Base-by-base conservation (phyloP, 1,284 basidiomycete genomes). In the Singerocomus inundabilis region DNA sequence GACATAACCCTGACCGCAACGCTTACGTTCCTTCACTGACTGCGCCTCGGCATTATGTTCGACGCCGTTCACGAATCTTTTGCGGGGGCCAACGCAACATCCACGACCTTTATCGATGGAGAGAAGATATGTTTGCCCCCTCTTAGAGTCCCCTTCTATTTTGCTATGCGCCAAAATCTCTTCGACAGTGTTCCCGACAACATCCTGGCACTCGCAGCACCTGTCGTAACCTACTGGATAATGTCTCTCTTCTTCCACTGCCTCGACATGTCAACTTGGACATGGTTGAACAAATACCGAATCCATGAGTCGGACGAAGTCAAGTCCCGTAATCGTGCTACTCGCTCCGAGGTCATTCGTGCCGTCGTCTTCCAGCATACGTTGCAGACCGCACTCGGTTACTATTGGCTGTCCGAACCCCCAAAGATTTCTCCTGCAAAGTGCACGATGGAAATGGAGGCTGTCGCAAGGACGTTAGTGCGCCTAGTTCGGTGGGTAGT, bases 251-350 rank as follows among this genome's bases (percentile, higher is more conserved):
- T 90, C 65, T 99, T 96, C 74, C 85, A 93, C 65, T 60, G 72
- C 29, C 78, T 99, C 60, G 96, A 99, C 72, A 71, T 74, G 18
- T 82, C 82, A 21, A 76, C 80, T 46, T 84, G 88, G 73, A 77
- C 84, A 57, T 91, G 85, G 79, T 80, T 98, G 36, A 87, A 97
- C 59, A 81, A 80, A 52, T 89, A 91, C 68, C 80, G 93, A 34
- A 85, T 99, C 48, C 96, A 99, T 69, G 90, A 94, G 48, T 88
- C 89, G 0, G 78, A 75, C 12, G 95, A 98, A 67, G 82, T 93
- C 55, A 78, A 79, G 55, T 68, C 81, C 3, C 78, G 84, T 50
- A 99, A 99, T 67, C 80, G 84, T 15, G 94, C 85, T 10, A 82
- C 86, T 0, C 79, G 82, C 10, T 53, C 63, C 2, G 70, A 91